Evolutionary conservation across 805 yeast genomes (phyloP), one percentile per base, ranked within the genome.

Genomic region (Candida nemodendra): DNA sequence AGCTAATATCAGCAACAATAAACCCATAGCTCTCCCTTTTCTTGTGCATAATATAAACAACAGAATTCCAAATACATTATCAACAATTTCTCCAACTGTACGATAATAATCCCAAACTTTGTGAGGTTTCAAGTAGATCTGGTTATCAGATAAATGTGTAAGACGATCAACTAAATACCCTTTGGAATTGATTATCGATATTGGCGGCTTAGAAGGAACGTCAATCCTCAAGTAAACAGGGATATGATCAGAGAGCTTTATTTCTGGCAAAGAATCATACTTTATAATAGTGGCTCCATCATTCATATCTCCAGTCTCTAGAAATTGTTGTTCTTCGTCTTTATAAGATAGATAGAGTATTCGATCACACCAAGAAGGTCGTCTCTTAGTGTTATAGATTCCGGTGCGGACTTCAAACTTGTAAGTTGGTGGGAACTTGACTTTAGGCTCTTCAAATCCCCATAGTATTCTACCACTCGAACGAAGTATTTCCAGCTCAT

Each of bases 331-430:
- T 19, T 28, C 13, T 15, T 28, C 39, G 16, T 44, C 39, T 12
- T 40, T 58, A 17, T 80, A 76, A 2, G 67, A 55, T 38, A 74
- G 73, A 51, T 66, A 86, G 31, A 90, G 57, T 5, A 90, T 75
- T 36, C 98, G 64, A 57, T 90, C 98, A 61, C 96, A 89, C 95
- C 95, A 90, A 5, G 95, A 81, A 0, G 96, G 95, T 1, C 66
- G 64, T 38, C 96, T 68, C 47, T 78, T 80, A 2, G 57, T 28
- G 42, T 76, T 74, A 57, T 76, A 84, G 8, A 63, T 32, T 3
- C 46, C 35, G 0, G 79, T 68, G 22, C 76, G 73, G 2, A 71
- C 41, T 34, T 61, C 58, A 56, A 68, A 85, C 61, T 90, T 90
- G 66, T 83, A 90, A 0, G 95, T 84, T 9, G 95, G 96, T n/a